Conservation (phyloP, 768 basidiomycete species). For the Dacryopinax primogenitus region DNA sequence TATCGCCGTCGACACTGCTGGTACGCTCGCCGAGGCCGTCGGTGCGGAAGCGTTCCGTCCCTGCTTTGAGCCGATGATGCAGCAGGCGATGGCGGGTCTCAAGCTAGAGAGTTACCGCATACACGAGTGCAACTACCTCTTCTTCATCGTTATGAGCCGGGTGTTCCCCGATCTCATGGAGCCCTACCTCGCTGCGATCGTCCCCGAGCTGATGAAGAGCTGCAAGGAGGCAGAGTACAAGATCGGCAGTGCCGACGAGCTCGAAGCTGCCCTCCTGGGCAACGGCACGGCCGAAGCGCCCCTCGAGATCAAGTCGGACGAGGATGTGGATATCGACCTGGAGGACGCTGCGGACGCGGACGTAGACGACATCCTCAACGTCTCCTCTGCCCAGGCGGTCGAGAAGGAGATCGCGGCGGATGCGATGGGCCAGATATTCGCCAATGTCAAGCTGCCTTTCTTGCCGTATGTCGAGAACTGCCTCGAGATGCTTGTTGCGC, state of each 20-base stretch:
- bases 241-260: slow-evolving; percentile 25
- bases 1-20: slow-evolving; percentile 97
- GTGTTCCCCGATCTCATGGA: slow-evolving; percentile 94
- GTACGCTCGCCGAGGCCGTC: slow-evolving; percentile 94
- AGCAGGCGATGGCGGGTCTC: slow-evolving; percentile 80
- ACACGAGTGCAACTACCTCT: slow-evolving; percentile 91
- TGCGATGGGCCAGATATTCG: slow-evolving; percentile 83
- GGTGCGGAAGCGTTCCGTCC: slow-evolving; percentile 88
- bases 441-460: slow-evolving; percentile 69
- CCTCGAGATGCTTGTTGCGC: slow-evolving; percentile 60
- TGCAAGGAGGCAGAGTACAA: slow-evolving; percentile 72
- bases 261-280: slow-evolving; percentile 25
- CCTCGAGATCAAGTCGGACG: slow-evolving; percentile 44
- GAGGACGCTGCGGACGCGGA: slow-evolving; percentile 57
- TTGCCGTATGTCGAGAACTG: slow-evolving; percentile 79
- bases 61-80: slow-evolving; percentile 94
- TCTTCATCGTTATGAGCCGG: slow-evolving; percentile 97
- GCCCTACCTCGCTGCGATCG: slow-evolving; percentile 67
- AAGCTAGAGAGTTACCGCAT: slow-evolving; percentile 68
- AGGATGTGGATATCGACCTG: slow-evolving; percentile 42
- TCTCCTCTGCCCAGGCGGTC: slow-evolving; percentile 91
- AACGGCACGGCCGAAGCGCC: slow-evolving; percentile 60
- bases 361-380: slow-evolving; percentile 75
- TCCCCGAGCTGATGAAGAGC: slow-evolving; percentile 72
- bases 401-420: slow-evolving; percentile 99